Evolutionary conservation across 768 basidiomycete species (phyloP).

Genomic region (Thelephora ganbajun): DNA sequence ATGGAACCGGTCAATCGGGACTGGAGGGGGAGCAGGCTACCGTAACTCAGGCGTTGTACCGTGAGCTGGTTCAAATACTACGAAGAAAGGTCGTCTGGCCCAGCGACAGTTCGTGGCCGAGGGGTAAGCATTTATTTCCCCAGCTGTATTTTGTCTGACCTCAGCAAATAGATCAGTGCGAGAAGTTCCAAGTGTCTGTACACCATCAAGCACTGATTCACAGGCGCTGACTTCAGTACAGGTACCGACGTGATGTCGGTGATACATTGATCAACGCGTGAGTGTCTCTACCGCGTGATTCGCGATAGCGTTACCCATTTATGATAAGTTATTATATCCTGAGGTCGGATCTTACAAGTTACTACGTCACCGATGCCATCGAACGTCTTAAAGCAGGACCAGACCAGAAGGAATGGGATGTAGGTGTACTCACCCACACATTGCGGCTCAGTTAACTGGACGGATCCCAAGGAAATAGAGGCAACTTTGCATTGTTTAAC

Average conservation of each 20-base stretch:
- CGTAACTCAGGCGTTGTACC: constrained; percentile 65
- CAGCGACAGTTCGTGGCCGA: constrained; percentile 39
- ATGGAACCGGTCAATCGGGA: constrained; percentile 2
- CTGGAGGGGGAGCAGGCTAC: constrained; percentile 26
- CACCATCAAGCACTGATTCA: not conserved
- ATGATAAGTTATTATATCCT: constrained; percentile 57
- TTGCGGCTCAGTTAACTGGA: not conserved
- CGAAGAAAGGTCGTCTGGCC: constrained; percentile 71
- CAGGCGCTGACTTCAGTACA: constrained; percentile 12
- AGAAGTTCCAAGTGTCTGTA: constrained; percentile 67
- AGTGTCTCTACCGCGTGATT: constrained; percentile 15
- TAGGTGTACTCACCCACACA: constrained; percentile 16
- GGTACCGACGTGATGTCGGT: constrained; percentile 76
- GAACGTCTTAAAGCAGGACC: constrained; percentile 33
- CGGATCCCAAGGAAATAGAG: constrained; percentile 54
- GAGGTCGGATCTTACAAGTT: constrained; percentile 68
- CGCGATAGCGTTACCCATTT: not conserved
- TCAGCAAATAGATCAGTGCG: constrained; percentile 46
- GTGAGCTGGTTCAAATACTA: constrained; percentile 58
- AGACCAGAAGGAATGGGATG: constrained; percentile 61
- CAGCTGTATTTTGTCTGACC: constrained; percentile 4
- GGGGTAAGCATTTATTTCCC: constrained; percentile 33
- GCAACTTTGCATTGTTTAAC: constrained; percentile 77
- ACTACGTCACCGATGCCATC: constrained; percentile 47
- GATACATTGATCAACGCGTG: constrained; percentile 85